These are phyloP conservation scores for Sporobolus alterniflorus DNA, from an alignment of 202 grass and related monocot species.

Conservation along the genomic window DNA sequence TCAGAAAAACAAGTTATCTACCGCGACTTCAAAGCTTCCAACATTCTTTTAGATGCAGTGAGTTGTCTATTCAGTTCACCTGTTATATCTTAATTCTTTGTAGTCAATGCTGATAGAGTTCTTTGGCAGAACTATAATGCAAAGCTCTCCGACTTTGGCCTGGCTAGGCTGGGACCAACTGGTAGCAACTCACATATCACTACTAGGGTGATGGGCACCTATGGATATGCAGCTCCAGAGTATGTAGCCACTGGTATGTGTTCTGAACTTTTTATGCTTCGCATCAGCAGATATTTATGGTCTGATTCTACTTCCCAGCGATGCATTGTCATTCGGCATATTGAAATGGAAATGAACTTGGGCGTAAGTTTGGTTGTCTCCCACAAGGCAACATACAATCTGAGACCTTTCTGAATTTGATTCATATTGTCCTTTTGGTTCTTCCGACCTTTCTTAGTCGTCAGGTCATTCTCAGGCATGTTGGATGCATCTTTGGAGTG, in stretches of 20 bases:
- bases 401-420: slow-evolving; percentile 6
- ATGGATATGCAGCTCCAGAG: slow-evolving; percentile 89
- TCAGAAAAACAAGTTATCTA: slow-evolving; percentile 94
- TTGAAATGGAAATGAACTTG: neutral
- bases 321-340: neutral
- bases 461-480: neutral
- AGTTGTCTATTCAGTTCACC: slow-evolving; percentile 1
- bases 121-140: slow-evolving; percentile 72
- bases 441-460: neutral
- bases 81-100: neutral
- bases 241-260: slow-evolving; percentile 89
- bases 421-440: slow-evolving; percentile 2
- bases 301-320: neutral
- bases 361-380: neutral
- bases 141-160: slow-evolving; percentile 89
- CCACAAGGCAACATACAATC: neutral
- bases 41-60: slow-evolving; percentile 90
- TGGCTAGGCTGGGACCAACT: slow-evolving; percentile 84
- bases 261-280: neutral
- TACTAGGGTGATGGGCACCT: slow-evolving; percentile 89
- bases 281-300: neutral
- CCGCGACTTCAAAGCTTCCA: slow-evolving; percentile 86
- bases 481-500: neutral
- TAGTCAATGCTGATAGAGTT: neutral
- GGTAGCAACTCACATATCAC: slow-evolving; percentile 87